Evolutionary conservation across 1,284 basidiomycete species (phyloP), one percentile per base, ranked within the genome.

Genomic region (Taiwanofungus camphoratus): DNA sequence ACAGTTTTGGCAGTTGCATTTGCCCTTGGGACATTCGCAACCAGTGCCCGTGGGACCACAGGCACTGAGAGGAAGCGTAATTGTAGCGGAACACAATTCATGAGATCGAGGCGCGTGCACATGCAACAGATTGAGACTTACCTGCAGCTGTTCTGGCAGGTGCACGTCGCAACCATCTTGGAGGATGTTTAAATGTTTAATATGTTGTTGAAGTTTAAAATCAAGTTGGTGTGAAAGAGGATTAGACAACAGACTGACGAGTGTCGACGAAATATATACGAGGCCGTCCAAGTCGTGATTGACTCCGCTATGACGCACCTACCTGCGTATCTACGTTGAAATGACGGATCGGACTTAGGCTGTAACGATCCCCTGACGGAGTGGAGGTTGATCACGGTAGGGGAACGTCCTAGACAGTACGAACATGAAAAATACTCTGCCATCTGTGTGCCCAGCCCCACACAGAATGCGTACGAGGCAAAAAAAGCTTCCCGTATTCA

Each of bases 1-100:
- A 48, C 60, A 62, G 39, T 52, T 45, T 20, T 45, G 30, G 51
- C 60, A 62, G 44, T 48, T 49, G 51, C 60, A 62, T 33, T 52
- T 44, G 36, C 52, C 52, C 43, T 56, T 52, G 22, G 53, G 39
- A 49, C 60, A 62, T 9, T 45, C 48, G 36, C 59, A 60, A 13
- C 50, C 53, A 11, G 49, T 55, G 23, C 54, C 51, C 13, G 35
- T 33, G 36, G 58, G 52, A 15, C 58, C 58, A 41, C 58, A 62
- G 15, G 55, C 43, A 16, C 59, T 62, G 29, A 19, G 16, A 5
- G 13, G 5, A 13, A 8, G 12, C 27, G 11, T 19, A 13, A 11
- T 24, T 7, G 29, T 20, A 19, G 6, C n/a, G 5, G 11, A 8
- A 9, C 27, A 11, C 20, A 13, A 11, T 24, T 7, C 6, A 6